These are phyloP conservation scores for Mucor piriformis DNA, from an alignment of 371 early-diverging fungal species.

Conservation along the genomic window DNA sequence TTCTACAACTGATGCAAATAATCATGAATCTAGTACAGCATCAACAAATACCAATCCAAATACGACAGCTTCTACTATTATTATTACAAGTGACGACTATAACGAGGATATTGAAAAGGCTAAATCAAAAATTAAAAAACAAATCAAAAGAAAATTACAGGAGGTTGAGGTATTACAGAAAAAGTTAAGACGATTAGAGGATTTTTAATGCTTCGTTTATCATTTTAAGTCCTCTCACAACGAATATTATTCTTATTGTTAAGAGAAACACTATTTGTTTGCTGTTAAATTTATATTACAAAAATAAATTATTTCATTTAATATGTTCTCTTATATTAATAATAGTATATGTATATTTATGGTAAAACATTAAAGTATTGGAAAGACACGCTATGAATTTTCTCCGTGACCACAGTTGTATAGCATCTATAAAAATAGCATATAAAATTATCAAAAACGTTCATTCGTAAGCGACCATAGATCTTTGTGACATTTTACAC, in stretches of 20 bases:
- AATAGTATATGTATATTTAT: slow-evolving; percentile 22
- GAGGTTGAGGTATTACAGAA: slow-evolving; percentile 17
- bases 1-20: slow-evolving; percentile 18
- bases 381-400: slow-evolving; percentile 7
- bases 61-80: slow-evolving; percentile 10
- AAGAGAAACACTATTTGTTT: slow-evolving; percentile 18
- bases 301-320: slow-evolving; percentile 19
- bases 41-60: slow-evolving; percentile 14
- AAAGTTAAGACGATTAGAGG: slow-evolving; percentile 22
- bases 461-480: slow-evolving; percentile 16
- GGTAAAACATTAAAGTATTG: slow-evolving; percentile 14
- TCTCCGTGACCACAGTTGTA: slow-evolving; percentile 21
- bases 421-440: slow-evolving; percentile 22
- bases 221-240: slow-evolving; percentile 19
- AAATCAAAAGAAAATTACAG: slow-evolving; percentile 21
- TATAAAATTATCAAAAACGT: slow-evolving; percentile 20
- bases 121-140: slow-evolving; percentile 18
- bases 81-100: slow-evolving; percentile 17
- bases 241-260: slow-evolving; percentile 20
- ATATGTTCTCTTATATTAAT: slow-evolving; percentile 21
- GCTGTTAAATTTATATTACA: slow-evolving; percentile 16
- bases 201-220: slow-evolving; percentile 23
- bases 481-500: slow-evolving; percentile 10
- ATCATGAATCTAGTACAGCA: slow-evolving; percentile 12
- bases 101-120: slow-evolving; percentile 21